phyloP scores from a whole-genome alignment of 257 asterid genomes.

The Solanum peruvianum region DNA sequence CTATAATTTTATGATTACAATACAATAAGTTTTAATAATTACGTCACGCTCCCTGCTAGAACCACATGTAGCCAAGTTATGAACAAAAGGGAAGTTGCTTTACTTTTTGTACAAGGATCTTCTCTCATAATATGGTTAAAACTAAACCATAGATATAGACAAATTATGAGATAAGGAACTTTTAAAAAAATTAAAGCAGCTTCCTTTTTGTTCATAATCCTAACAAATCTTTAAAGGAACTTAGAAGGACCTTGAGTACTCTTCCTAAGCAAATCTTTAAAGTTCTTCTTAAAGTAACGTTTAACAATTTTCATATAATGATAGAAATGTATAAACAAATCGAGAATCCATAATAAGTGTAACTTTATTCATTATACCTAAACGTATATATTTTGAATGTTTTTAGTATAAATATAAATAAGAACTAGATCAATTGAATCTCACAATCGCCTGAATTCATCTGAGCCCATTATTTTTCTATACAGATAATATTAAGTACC shows the following conservation, averaged over 20 bases:
- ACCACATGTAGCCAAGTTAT: not conserved
- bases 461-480: not conserved
- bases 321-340: not conserved
- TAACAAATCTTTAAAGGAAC: not conserved
- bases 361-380: not conserved
- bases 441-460: not conserved
- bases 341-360: not conserved
- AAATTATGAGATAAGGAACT: not conserved
- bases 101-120: not conserved
- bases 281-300: not conserved
- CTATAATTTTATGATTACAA: rapidly evolving
- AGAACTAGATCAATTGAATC: not conserved
- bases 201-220: not conserved
- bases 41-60: not conserved
- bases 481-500: not conserved
- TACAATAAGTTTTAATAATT: not conserved
- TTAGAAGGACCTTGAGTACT: not conserved
- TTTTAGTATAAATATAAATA: not conserved
- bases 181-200: not conserved
- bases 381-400: not conserved
- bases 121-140: not conserved
- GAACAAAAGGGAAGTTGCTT: not conserved
- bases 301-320: not conserved
- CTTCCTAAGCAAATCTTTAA: not conserved
- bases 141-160: not conserved